Percentiles rank a stretch among this genome's conserved stretches.
Evolutionary conservation across 208 protist genomes (phyloP).

Genomic region (Zelonia costaricensis): DNA sequence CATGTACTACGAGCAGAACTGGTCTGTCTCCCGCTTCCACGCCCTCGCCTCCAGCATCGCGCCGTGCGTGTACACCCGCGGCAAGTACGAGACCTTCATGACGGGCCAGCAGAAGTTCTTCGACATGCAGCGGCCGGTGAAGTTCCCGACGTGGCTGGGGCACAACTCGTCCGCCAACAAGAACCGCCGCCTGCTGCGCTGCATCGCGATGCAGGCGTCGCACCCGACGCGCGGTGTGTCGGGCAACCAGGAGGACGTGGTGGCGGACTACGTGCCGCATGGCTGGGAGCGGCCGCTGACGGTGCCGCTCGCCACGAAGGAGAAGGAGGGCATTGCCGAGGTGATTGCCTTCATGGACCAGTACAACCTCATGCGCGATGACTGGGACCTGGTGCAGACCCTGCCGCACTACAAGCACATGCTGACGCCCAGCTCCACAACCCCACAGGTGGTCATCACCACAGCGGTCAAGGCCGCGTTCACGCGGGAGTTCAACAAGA

Average conservation of each 20-base stretch:
- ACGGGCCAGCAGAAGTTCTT: slow-evolving; percentile 71
- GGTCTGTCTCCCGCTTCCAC: slow-evolving; percentile 77
- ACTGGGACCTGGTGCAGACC: slow-evolving; percentile 89
- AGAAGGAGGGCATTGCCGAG: slow-evolving; percentile 72
- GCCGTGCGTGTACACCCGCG: slow-evolving; percentile 79
- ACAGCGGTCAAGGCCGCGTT: slow-evolving; percentile 87
- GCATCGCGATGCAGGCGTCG: slow-evolving; percentile 67
- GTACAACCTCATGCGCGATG: slow-evolving; percentile 86
- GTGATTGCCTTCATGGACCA: slow-evolving; percentile 86
- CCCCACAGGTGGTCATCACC: slow-evolving; percentile 38
- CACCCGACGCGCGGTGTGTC: slow-evolving; percentile 53
- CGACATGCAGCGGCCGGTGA: slow-evolving; percentile 83
- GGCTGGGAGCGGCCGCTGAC: slow-evolving; percentile 66
- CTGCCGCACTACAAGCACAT: slow-evolving; percentile 78
- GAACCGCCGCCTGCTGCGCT: slow-evolving; percentile 77
- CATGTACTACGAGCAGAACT: slow-evolving; percentile 91
- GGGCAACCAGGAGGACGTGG: slow-evolving; percentile 76
- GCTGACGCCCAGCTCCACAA: slow-evolving; percentile 22
- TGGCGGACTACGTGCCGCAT: slow-evolving; percentile 87
- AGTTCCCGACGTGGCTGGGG: slow-evolving; percentile 89
- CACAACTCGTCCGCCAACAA: slow-evolving; percentile 89
- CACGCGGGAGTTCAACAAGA: slow-evolving; percentile 90
- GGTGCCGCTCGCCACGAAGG: slow-evolving; percentile 45
- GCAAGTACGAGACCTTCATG: slow-evolving; percentile 88
- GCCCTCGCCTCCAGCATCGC: slow-evolving; percentile 77